Base-by-base conservation (phyloP, 2,329 filamentous ascomycete genomes). In the Nemania serpens region DNA sequence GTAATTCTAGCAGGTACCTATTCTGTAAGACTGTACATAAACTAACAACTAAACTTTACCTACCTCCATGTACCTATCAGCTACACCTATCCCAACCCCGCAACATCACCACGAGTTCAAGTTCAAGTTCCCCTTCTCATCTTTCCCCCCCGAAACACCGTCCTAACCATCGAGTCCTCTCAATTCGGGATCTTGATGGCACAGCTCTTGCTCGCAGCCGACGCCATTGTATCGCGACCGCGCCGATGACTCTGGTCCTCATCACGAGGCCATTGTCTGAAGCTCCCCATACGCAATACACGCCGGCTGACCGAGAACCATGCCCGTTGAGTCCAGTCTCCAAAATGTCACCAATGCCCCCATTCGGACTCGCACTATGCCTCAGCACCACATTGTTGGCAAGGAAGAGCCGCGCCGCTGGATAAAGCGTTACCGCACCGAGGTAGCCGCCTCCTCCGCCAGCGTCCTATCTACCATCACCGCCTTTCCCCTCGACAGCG, bases 401-500 rank as follows among this genome's bases (percentile, higher is more conserved):
- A 71, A 69, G 67, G 72, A 73, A 66, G 70, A 71, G 65, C 70
- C 70, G 69, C 69, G 72, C 67, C 76, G 75, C 69, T 89, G 88
- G 79, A 81, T 89, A 71, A 93, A 91, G 78, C 84, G 83, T 68
- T 94, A 95, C 76, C 85, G 90, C 66, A 93, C 89, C 50, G 90
- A 94, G 77, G 87, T 95, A 67, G 87, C 91, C 63, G 91, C 91
- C 46, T 90, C 88, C 76, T 82, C 87, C 41, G 90, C 89, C 73
- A 93, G 89, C 75, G 82, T 93, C 66, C 81, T 94, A 58, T 92
- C 90, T 39, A 95, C 91, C 43, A 83, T 92, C 72, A 82, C 84
- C 66, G 89, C 91, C n/a, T 96, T 94, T 73, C 91, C 91, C 20
- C 85, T 96, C 68, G 91, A 96, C 75, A 94, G 91, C 70, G 89